Evolutionary conservation across 2,329 filamentous ascomycete species (phyloP).

Genomic region (Penicillium glabrum): DNA sequence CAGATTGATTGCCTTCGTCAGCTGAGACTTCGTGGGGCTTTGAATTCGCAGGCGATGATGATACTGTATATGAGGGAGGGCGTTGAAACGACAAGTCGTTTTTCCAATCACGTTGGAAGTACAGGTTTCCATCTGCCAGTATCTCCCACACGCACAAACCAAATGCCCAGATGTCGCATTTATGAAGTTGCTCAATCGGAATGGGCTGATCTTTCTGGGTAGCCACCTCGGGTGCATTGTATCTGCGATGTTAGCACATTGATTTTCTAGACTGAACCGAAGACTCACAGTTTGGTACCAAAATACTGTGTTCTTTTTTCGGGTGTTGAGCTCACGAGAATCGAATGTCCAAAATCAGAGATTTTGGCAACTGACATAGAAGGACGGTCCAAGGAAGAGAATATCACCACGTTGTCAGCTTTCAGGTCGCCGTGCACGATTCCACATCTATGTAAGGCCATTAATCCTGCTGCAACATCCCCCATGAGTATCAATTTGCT

Average conservation of each 20-base stretch:
- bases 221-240: slow-evolving; percentile 14
- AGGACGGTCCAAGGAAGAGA: slow-evolving; percentile 11
- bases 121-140: slow-evolving; percentile 6
- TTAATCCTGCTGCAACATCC: slow-evolving; percentile 26
- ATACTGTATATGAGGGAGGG: background rate
- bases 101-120: slow-evolving; percentile 6
- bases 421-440: slow-evolving; percentile 33
- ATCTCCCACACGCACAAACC: slow-evolving; percentile 17
- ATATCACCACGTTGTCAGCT: slow-evolving; percentile 29
- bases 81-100: background rate
- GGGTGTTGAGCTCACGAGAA: slow-evolving; percentile 9
- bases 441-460: slow-evolving; percentile 28
- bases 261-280: background rate
- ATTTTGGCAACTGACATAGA: slow-evolving; percentile 23
- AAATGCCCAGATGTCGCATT: slow-evolving; percentile 20
- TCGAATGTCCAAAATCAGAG: slow-evolving; percentile 26
- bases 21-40: background rate
- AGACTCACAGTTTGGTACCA: slow-evolving; percentile 12
- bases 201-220: slow-evolving; percentile 9
- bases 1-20: background rate
- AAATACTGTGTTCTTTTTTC: slow-evolving; percentile 5
- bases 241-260: background rate
- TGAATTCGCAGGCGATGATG: background rate
- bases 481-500: slow-evolving; percentile 20
- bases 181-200: slow-evolving; percentile 10